Evolutionary conservation across 805 yeast species (phyloP), one percentile per base, ranked within the genome.

Genomic region (Jamesozyma lodderae): DNA sequence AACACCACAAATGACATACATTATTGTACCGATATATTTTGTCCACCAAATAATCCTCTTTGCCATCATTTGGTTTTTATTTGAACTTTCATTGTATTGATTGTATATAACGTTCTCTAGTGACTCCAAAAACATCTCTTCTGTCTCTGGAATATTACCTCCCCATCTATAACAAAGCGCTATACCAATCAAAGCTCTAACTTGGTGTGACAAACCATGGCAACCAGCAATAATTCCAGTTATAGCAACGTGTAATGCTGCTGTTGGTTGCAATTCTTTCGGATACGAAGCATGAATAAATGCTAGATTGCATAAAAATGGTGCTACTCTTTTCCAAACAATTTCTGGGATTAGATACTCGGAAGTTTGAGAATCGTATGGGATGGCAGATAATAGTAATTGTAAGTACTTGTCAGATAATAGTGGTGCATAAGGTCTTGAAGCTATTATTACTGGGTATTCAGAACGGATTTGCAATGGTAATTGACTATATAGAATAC

Each of bases 131-230:
- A 65, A 70, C 13, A 44, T 54, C 37, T 67, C 71, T 45, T 76
- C 78, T 31, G 63, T 59, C 29, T 72, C 75, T 13, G 85, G 81
- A 11, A 81, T 63, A 45, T 79, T 86, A 4, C 82, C 85, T 24
- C 90, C 90, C 88, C 90, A 82, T 47, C 92, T 65, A 48, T 79
- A 82, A 60, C 86, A 77, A 18, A 81, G 62, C 2, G 86, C 83
- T 21, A 81, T 70, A 0, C 90, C 90, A 10, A 81, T 69, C 35
- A 82, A 58, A 0, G 85, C 86, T 40, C 88, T 64, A 3, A 76
- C 75, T 46, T 77, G 69, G 53, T 81, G 90, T 1, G 85, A 74
- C 31, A 81, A 58, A 5, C 90, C 92, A 55, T 80, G 84, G 4
- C 81, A 70, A 0, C 87, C 86, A 0, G 88, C 78, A 36, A 81